Evolutionary conservation across 805 yeast genomes (phyloP).

Genomic region (Ogataea paradorogensis): DNA sequence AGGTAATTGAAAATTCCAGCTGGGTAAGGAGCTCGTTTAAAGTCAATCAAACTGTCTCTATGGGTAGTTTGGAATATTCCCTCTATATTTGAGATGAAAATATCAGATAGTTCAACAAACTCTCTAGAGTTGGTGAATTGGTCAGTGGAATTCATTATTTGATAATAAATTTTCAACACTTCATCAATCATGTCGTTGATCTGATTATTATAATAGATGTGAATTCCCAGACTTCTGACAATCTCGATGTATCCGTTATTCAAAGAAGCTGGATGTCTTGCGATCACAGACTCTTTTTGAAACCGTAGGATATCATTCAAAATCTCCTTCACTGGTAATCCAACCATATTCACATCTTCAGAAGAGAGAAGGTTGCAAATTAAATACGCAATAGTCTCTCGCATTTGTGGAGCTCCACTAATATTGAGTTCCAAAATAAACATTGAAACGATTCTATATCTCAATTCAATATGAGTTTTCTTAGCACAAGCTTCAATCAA

Average conservation of each 20-base stretch:
- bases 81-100: slow-evolving; percentile 26
- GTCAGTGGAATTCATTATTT: slow-evolving; percentile 21
- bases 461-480: slow-evolving; percentile 55
- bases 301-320: slow-evolving; percentile 54
- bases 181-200: slow-evolving; percentile 77
- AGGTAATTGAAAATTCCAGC: slow-evolving; percentile 44
- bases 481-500: slow-evolving; percentile 64
- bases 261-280: slow-evolving; percentile 29
- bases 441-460: slow-evolving; percentile 29
- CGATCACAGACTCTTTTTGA: slow-evolving; percentile 36
- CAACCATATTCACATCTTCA: slow-evolving; percentile 73
- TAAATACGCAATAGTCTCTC: slow-evolving; percentile 24
- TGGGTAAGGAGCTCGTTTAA: slow-evolving; percentile 43
- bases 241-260: slow-evolving; percentile 50
- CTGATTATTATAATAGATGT: slow-evolving; percentile 84
- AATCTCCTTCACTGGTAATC: slow-evolving; percentile 80
- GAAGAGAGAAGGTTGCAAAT: slow-evolving; percentile 60
- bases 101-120: slow-evolving; percentile 19
- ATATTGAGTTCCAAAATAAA: slow-evolving; percentile 55
- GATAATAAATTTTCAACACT: slow-evolving; percentile 45
- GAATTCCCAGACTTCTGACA: slow-evolving; percentile 68
- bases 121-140: slow-evolving; percentile 8
- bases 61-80: slow-evolving; percentile 25
- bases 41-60: slow-evolving; percentile 30
- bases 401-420: slow-evolving; percentile 12